Conservation (phyloP, 148 eudicot species). For the Amaranthus cruentus region DNA sequence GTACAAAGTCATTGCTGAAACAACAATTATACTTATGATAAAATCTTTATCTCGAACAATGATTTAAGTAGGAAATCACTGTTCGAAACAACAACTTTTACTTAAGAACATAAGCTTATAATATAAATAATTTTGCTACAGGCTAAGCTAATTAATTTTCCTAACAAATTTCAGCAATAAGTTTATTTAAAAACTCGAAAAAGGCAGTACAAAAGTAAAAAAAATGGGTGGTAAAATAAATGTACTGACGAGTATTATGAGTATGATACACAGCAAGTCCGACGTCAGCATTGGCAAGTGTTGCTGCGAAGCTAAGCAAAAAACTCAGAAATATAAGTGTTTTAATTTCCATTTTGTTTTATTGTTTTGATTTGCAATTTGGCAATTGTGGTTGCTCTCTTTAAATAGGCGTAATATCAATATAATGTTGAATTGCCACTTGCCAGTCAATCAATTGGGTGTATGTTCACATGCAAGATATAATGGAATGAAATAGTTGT, state of each 20-base stretch:
- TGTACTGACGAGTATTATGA: conserved; percentile 4
- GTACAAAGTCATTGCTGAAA: no score
- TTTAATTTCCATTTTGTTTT: conserved; percentile 6
- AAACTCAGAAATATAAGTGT: neutral
- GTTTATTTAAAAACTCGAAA: no score
- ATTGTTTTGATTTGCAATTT: neutral
- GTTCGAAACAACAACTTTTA: no score
- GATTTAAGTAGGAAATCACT: no score
- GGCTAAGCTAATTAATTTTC: no score
- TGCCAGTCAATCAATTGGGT: neutral
- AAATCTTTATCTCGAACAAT: no score
- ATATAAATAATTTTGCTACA: no score
- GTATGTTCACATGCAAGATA: neutral
- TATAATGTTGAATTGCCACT: neutral
- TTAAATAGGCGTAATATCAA: neutral
- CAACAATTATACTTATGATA: no score
- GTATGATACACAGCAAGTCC: conserved; percentile 16
- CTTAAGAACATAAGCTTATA: no score
- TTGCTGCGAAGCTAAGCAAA: conserved; percentile 1
- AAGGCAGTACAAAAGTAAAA: no score
- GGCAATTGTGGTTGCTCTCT: neutral
- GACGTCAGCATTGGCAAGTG: conserved; percentile 6
- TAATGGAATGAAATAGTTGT: neutral
- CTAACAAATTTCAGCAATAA: no score
- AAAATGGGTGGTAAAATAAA: neutral